These are phyloP conservation scores for Trametes elegans DNA, from an alignment of 768 basidiomycete species.

Conservation along the genomic window DNA sequence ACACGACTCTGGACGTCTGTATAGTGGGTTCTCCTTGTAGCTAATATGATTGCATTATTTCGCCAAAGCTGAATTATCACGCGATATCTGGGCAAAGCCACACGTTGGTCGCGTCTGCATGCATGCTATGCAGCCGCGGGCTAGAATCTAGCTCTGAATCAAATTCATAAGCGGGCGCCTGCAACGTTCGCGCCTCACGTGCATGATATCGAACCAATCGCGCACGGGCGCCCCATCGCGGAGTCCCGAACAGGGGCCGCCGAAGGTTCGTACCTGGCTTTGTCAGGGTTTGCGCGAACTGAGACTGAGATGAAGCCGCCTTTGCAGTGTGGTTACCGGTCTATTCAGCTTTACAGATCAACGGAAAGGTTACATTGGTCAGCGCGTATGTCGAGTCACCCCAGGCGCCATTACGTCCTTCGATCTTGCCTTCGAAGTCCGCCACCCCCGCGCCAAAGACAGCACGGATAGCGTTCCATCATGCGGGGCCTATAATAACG, in stretches of 20 bases:
- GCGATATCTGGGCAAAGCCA: background rate
- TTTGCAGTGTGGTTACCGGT: background rate
- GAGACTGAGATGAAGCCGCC: background rate
- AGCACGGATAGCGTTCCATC: conserved; percentile 6
- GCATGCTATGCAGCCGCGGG: background rate
- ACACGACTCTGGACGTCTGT: background rate
- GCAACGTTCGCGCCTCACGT: background rate
- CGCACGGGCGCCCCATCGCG: background rate
- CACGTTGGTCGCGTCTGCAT: background rate
- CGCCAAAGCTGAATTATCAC: background rate
- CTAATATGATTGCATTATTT: background rate
- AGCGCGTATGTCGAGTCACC: conserved; percentile 7
- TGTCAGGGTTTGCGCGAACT: conserved; percentile 1
- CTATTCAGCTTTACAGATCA: background rate
- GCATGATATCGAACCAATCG: background rate
- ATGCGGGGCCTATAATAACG: conserved; percentile 5
- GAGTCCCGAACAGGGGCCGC: background rate
- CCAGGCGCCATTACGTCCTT: conserved; percentile 11
- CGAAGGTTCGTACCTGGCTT: conserved; percentile 11
- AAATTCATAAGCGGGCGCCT: background rate
- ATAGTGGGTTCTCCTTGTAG: background rate
- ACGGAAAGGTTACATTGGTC: conserved; percentile 1
- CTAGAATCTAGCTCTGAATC: background rate
- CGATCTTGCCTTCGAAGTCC: conserved; percentile 7
- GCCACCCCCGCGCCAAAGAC: conserved; percentile 5